phyloP scores from a whole-genome alignment of 2,329 filamentous ascomycete species.

The Torrubiella hemipterigena region DNA sequence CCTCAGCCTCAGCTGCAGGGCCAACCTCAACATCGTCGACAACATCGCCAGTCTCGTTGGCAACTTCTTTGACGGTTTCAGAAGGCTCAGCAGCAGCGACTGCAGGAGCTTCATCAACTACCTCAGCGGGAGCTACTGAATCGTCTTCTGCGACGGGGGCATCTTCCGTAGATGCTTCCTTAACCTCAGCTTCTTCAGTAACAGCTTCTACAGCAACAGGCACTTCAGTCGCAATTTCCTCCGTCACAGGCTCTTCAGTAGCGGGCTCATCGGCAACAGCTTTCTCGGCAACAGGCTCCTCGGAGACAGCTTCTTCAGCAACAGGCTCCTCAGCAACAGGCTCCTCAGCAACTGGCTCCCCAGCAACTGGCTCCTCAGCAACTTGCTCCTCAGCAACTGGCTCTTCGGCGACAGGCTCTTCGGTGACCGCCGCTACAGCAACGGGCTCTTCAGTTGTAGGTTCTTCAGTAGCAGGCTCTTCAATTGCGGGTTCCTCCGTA shows the following conservation, averaged over 20 bases:
- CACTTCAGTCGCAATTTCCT: neutral
- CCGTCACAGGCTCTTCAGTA: neutral
- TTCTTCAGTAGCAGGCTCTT: neutral
- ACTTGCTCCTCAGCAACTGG: neutral
- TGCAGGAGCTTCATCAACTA: neutral
- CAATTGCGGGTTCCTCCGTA: neutral
- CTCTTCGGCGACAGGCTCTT: conserved; percentile 24
- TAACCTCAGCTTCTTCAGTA: neutral
- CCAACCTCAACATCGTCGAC: too few relatives aligned
- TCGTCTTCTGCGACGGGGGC: too few relatives aligned
- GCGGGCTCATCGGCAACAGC: neutral
- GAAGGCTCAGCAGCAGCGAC: neutral
- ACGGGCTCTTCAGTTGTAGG: neutral
- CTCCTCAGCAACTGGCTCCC: neutral
- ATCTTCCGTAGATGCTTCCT: neutral
- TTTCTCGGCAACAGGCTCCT: neutral
- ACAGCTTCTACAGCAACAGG: neutral
- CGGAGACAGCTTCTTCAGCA: neutral
- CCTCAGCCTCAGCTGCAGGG: neutral
- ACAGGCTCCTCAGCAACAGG: neutral
- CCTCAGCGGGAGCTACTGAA: neutral
- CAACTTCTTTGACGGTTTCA: too few relatives aligned
- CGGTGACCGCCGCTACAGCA: conserved; percentile 4
- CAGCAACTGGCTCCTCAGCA: neutral
- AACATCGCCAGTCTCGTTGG: too few relatives aligned